Percentiles rank a stretch among this genome's conserved stretches.
phyloP scores from a whole-genome alignment of 345 rosid species.

The Rhodamnia rubescens region DNA sequence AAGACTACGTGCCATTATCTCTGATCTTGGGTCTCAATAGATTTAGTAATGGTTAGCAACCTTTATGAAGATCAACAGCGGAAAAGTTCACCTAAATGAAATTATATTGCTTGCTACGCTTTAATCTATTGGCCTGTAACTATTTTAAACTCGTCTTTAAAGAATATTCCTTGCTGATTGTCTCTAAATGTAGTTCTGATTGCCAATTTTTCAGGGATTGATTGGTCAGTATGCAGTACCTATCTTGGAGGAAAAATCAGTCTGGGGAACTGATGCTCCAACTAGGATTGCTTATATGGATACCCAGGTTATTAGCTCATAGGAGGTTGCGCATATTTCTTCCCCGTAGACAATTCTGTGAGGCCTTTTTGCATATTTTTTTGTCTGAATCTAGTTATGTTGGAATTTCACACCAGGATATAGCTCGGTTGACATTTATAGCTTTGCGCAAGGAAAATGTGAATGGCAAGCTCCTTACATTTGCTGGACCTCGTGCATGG shows the following conservation, averaged over 20 bases:
- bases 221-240: constrained; percentile 98
- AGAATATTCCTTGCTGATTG: neutral
- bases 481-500: constrained; percentile 98
- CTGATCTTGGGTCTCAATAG: neutral
- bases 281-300: constrained; percentile 98
- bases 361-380: neutral
- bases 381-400: neutral
- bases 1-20: neutral
- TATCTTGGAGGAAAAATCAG: constrained; percentile 86
- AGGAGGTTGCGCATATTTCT: neutral
- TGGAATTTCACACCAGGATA: constrained; percentile 39
- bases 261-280: constrained; percentile 99
- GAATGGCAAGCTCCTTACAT: constrained; percentile 73
- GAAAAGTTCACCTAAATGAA: neutral
- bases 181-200: neutral
- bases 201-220: constrained; percentile 43
- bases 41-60: neutral
- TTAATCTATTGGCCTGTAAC: neutral
- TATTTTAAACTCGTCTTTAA: neutral
- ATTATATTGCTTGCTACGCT: neutral
- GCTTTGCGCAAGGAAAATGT: constrained; percentile 74
- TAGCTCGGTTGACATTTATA: constrained; percentile 75
- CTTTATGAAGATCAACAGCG: neutral
- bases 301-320: constrained; percentile 50
- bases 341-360: neutral